Evolutionary conservation across 257 asterid species (phyloP).

Genomic region (Handroanthus guayacan): DNA sequence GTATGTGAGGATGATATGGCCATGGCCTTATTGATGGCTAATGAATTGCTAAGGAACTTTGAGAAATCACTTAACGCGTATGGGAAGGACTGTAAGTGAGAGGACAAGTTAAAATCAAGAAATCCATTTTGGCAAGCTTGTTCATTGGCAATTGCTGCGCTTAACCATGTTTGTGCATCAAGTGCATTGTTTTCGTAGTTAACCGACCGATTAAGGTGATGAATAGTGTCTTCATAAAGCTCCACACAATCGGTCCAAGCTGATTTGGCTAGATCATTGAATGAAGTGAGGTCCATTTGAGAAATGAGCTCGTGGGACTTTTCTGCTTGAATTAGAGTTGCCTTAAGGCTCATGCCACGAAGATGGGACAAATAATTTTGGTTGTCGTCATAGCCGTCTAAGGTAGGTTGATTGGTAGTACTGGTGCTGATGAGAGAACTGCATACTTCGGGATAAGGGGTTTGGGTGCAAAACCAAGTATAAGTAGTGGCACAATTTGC

Average conservation of each 20-base stretch:
- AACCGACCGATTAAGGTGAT: constrained; percentile 43
- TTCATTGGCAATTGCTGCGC: constrained; percentile 70
- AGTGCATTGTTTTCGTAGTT: not conserved
- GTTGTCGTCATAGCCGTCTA: not conserved
- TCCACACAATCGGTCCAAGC: constrained; percentile 66
- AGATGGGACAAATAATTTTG: constrained; percentile 30
- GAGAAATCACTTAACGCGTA: constrained; percentile 33
- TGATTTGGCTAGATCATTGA: constrained; percentile 45
- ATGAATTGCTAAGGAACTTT: constrained; percentile 59
- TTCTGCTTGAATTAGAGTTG: constrained; percentile 54
- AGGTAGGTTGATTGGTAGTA: constrained; percentile 29
- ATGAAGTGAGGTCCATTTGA: constrained; percentile 43
- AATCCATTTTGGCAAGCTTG: constrained; percentile 69
- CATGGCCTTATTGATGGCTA: constrained; percentile 60
- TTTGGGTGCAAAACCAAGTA: constrained; percentile 51
- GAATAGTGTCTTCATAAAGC: constrained; percentile 55
- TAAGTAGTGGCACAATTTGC: constrained; percentile 39
- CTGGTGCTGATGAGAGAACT: constrained; percentile 41
- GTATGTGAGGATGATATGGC: constrained; percentile 3
- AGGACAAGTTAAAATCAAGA: constrained; percentile 51
- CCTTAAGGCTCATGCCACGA: constrained; percentile 43
- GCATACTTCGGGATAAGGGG: constrained; percentile 64
- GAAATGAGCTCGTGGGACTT: constrained; percentile 46
- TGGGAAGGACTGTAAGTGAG: constrained; percentile 34
- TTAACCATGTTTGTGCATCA: constrained; percentile 73